Evolutionary conservation across 2,329 filamentous ascomycete genomes (phyloP).

Genomic region (Rosellinia necatrix): DNA sequence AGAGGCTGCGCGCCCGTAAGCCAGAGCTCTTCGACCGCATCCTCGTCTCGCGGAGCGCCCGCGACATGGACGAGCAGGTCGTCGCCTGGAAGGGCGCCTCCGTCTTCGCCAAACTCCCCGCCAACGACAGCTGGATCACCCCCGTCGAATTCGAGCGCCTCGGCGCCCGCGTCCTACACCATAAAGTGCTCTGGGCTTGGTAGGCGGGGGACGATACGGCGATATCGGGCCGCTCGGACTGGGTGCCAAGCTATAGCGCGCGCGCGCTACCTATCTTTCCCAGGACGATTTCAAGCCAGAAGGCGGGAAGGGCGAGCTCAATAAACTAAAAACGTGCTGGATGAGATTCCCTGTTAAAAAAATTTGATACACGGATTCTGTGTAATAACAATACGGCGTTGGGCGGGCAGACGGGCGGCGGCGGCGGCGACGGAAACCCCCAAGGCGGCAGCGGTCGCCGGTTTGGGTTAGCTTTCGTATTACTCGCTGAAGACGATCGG

Average conservation of each 20-base stretch:
- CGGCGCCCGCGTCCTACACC: constrained; percentile 79
- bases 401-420: too few species aligned
- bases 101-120: constrained; percentile 89
- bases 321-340: too few species aligned
- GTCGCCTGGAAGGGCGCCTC: constrained; percentile 97
- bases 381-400: constrained; percentile 14
- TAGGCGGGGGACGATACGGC: constrained; percentile 35
- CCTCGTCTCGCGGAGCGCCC: constrained; percentile 71
- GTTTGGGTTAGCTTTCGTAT: background rate
- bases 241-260: background rate
- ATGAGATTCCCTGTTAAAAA: background rate
- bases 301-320: background rate
- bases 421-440: background rate
- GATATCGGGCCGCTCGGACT: background rate
- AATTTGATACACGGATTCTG: background rate
- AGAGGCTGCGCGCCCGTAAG: constrained; percentile 71
- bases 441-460: background rate
- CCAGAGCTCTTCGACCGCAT: constrained; percentile 65
- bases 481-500: background rate
- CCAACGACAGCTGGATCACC: constrained; percentile 95
- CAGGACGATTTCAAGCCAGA: background rate
- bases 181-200: constrained; percentile 74
- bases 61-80: constrained; percentile 97
- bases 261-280: background rate
- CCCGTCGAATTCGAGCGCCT: constrained; percentile 85